Base-by-base conservation (phyloP, 352 stramenopile genomes). In the Globisporangium cystogenes region DNA sequence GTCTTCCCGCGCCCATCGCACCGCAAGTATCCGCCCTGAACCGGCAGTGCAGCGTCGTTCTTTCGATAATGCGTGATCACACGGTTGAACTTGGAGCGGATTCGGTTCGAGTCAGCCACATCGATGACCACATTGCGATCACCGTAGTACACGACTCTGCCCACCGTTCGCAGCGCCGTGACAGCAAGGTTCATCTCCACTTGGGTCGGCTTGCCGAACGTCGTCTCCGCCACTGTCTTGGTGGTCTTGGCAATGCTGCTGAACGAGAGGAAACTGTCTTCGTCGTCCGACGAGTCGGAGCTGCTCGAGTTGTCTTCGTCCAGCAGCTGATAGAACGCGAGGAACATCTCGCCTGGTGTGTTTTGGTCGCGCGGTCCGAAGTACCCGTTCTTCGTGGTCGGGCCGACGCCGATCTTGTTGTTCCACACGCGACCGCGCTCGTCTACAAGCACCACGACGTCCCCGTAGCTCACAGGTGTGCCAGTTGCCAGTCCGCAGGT, bases 31-130 rank as follows among this genome's bases (percentile, higher is more conserved):
- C 76, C 76, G 12, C 82, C 82, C 52, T 81, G 76, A 0, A 86
- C 76, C n/a, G 64, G 55, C 3, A 64, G 53, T 1, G 27, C 47
- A 27, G 70, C 45, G 39, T 87, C 82, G 40, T 74, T 77, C 62
- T 91, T 90, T 55, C 74, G 74, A 35, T 82, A 89, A 51, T 90
- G 78, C 14, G 81, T 92, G 45, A 94, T 76, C 23, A 94, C 73
- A 31, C 78, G 81, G 35, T 94, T 90, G 57, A 94, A 90, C 60
- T 90, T 91, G 39, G 76, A 89, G 21, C 79, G 76, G 24, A 85
- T 60, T 8, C 83, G 81, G 47, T 94, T 92, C 51, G 81, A 92
- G 61, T 94, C 76, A 1, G 70, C 79, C 8, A 94, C 80, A 49
- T 90, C 75, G 40, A 94, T 88, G 26, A 90, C 73, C 11, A 94